These are phyloP conservation scores for Amanita rubescens DNA, from an alignment of 768 basidiomycete genomes.

Conservation along the genomic window DNA sequence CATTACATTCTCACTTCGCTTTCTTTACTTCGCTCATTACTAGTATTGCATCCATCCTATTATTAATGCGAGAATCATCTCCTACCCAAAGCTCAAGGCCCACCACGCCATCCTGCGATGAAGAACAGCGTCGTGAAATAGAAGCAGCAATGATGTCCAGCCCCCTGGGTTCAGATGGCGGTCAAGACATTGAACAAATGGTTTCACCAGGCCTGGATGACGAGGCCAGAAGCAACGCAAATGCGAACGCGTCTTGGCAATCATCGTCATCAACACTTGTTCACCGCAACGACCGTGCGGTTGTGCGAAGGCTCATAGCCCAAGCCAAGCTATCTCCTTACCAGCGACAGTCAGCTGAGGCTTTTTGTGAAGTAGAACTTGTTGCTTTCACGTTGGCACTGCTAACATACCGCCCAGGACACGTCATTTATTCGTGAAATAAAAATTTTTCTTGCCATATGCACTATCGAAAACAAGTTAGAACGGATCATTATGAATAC, in stretches of 20 bases:
- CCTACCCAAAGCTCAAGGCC: neutral
- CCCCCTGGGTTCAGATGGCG: neutral
- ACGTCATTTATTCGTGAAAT: neutral
- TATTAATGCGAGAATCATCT: neutral
- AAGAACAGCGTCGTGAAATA: slow-evolving; percentile 2
- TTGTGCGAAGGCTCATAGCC: neutral
- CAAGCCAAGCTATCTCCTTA: neutral
- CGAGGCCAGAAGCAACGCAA: neutral
- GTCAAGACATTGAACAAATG: neutral
- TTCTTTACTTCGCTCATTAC: neutral
- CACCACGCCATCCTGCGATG: neutral
- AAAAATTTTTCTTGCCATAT: neutral
- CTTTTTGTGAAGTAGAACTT: neutral
- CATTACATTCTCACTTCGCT: neutral
- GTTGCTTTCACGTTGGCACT: neutral
- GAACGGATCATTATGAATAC: neutral
- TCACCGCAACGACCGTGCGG: neutral
- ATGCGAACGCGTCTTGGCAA: neutral
- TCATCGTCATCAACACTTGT: neutral
- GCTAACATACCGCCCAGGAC: neutral
- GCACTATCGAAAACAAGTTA: slow-evolving; percentile 6
- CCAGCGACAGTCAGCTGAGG: neutral
- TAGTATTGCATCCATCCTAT: neutral
- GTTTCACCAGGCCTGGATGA: neutral
- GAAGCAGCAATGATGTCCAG: neutral